Percentiles rank a stretch among this genome's conserved stretches.
Conservation (phyloP, 192 early-diverging fungal species). For the Rhizoclosmatium sp. region DNA sequence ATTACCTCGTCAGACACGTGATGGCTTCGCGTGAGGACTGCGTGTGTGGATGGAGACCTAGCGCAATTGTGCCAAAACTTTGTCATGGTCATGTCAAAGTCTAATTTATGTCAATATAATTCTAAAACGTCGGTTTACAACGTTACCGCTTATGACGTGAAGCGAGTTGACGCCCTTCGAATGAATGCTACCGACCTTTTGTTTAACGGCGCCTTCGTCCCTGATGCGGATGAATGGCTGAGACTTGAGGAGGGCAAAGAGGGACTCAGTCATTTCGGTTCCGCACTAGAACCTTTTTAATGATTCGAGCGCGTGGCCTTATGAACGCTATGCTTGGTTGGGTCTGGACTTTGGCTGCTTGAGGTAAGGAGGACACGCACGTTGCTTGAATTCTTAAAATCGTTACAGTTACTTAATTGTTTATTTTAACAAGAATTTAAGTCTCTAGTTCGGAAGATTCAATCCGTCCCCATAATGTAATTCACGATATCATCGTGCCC, state of each 20-base stretch:
- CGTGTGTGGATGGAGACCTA: conserved; percentile 56
- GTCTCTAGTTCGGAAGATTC: too few relatives aligned
- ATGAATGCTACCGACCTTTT: conserved; percentile 61
- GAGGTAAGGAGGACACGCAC: too few relatives aligned
- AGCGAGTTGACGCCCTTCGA: conserved; percentile 54
- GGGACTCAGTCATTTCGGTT: neutral
- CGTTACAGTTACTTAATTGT: too few relatives aligned
- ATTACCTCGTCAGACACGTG: conserved; percentile 49
- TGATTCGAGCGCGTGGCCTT: too few relatives aligned
- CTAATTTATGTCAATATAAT: conserved; percentile 29
- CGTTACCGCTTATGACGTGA: conserved; percentile 67
- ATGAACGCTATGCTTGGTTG: too few relatives aligned
- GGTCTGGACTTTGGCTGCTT: too few relatives aligned
- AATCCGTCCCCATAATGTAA: too few relatives aligned
- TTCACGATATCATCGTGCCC: too few relatives aligned
- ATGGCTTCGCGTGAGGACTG: conserved; percentile 46
- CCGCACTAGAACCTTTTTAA: too few relatives aligned
- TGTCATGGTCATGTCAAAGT: conserved; percentile 82
- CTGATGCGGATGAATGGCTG: conserved; percentile 32
- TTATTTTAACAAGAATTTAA: too few relatives aligned
- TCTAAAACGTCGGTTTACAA: neutral
- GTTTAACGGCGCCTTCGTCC: conserved; percentile 41
- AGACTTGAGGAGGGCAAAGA: neutral
- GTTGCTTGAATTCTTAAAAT: too few relatives aligned
- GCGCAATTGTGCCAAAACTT: conserved; percentile 51